phyloP scores from a whole-genome alignment of 306 rosid species.

The Spatholobus suberectus region DNA sequence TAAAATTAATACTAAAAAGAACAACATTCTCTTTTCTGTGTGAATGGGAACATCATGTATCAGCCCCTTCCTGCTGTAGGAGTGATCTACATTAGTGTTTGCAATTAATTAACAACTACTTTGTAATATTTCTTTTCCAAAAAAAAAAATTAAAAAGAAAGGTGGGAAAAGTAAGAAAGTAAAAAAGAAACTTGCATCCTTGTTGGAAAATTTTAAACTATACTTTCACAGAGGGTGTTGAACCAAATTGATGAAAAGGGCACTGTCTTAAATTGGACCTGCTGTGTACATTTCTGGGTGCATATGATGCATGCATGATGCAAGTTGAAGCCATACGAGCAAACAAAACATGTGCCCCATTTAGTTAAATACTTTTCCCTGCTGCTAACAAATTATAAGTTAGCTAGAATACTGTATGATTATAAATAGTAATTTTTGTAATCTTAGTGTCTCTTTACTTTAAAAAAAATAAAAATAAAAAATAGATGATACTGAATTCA shows the following conservation, averaged over 20 bases:
- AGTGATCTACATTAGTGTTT: neutral
- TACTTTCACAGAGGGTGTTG: slow-evolving; percentile 19
- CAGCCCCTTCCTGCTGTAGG: neutral
- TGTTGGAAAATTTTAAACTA: slow-evolving; percentile 15
- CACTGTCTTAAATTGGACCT: slow-evolving; percentile 29
- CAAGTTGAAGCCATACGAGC: slow-evolving; percentile 42
- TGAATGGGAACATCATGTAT: neutral
- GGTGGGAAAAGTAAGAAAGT: neutral
- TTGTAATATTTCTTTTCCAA: neutral
- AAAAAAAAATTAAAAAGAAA: neutral
- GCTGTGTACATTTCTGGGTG: slow-evolving; percentile 19
- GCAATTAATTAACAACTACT: neutral
- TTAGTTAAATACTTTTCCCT: neutral
- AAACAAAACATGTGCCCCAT: slow-evolving; percentile 36
- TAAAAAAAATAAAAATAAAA: neutral
- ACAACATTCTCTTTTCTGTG: slow-evolving; percentile 33
- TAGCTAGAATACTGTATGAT: slow-evolving; percentile 13
- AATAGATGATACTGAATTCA: neutral
- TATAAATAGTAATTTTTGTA: slow-evolving; percentile 16
- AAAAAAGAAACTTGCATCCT: slow-evolving; percentile 32
- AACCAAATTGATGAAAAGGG: slow-evolving; percentile 43
- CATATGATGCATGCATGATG: slow-evolving; percentile 44
- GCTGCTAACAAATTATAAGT: neutral
- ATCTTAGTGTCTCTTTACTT: slow-evolving; percentile 2
- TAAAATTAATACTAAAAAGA: slow-evolving; percentile 35